A percentile compares a stretch with the other conserved stretches of the same genome.
These are phyloP conservation scores for Cyamopsis tetragonoloba DNA, from an alignment of 306 rosid genomes.

Conservation along the genomic window DNA sequence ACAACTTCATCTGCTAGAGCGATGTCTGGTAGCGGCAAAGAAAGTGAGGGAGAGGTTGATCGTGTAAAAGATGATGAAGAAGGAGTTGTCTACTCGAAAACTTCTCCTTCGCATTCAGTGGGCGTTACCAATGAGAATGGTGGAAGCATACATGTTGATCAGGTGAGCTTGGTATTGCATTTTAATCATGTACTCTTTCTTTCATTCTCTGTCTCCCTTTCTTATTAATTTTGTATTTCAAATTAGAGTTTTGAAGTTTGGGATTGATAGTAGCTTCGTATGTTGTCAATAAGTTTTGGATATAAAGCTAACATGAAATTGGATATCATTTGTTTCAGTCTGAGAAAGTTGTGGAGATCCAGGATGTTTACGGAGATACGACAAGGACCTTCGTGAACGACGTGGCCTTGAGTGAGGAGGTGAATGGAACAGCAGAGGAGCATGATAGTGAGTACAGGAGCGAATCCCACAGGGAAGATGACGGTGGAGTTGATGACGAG, in stretches of 20 bases:
- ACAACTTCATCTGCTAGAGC: conserved; percentile 47
- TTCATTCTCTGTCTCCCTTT: neutral
- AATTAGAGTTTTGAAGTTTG: neutral
- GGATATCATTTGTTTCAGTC: conserved; percentile 39
- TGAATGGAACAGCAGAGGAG: conserved; percentile 62
- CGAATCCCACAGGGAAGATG: conserved; percentile 57
- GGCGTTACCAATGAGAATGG: conserved; percentile 66
- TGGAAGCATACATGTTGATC: conserved; percentile 52
- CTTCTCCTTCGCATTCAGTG: conserved; percentile 51
- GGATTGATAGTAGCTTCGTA: neutral
- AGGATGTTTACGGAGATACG: conserved; percentile 41
- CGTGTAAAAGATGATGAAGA: conserved; percentile 35
- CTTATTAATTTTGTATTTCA: neutral
- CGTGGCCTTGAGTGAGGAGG: conserved; percentile 76
- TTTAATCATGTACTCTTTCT: neutral
- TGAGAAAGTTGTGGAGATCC: conserved; percentile 36
- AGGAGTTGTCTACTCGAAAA: conserved; percentile 37
- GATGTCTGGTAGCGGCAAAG: conserved; percentile 42
- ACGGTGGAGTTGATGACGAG: conserved; percentile 36
- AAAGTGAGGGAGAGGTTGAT: conserved; percentile 45
- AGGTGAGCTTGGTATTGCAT: conserved; percentile 44
- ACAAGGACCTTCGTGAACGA: conserved; percentile 26
- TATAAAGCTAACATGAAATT: neutral
- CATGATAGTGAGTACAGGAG: conserved; percentile 42
- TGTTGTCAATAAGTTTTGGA: neutral